Evolutionary conservation across 2,329 filamentous ascomycete species (phyloP), one percentile per base, ranked within the genome.

Genomic region (Malbranchea zuffiana): DNA sequence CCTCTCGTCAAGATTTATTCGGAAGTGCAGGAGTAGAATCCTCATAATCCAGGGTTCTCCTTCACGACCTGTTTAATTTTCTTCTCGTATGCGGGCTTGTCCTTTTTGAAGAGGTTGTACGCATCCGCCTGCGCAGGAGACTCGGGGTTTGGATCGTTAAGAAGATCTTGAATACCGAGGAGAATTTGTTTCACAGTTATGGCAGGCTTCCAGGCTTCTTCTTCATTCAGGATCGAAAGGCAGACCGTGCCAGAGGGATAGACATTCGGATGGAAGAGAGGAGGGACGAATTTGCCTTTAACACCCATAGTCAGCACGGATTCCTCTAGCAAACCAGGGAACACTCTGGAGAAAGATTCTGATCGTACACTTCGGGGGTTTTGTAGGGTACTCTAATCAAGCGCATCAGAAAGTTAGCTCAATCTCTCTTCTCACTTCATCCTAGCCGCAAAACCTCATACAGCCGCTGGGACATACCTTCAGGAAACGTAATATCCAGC

Each of bases 101-200:
- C 88, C 58, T 86, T 86, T 70, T 93, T 95, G 61, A 85, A 96
- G 7, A 98, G 69, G 52, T 94, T 94, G 66, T 96, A 98, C 1
- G 90, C 92, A 50, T 98, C 90, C 2, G 90, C 88, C 61, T 98
- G 90, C 0, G 90, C 90, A 0, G 90, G 90, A 1, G 86, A 94
- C 34, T 98, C 90, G 3, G 88, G 90, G 56, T 98, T 98, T 11
- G 92, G 90, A 52, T 95, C 88, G 59, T 98, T 81, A 26, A 98
- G 77, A 1, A 98, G 74, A 51, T 93, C 88, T 61, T 98, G 90
- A 40, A 98, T 93, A 32, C 90, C 90, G 1, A 96, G 72, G 4
- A 96, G 74, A 46, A 98, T 96, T 63, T 96, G 86, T 65, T 95
- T 96, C 59, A 98, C 85, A 0, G 90, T 98, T 54, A 98, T 98